phyloP scores from a whole-genome alignment of 192 early-diverging fungal species.

The Paraglomus brasilianum region DNA sequence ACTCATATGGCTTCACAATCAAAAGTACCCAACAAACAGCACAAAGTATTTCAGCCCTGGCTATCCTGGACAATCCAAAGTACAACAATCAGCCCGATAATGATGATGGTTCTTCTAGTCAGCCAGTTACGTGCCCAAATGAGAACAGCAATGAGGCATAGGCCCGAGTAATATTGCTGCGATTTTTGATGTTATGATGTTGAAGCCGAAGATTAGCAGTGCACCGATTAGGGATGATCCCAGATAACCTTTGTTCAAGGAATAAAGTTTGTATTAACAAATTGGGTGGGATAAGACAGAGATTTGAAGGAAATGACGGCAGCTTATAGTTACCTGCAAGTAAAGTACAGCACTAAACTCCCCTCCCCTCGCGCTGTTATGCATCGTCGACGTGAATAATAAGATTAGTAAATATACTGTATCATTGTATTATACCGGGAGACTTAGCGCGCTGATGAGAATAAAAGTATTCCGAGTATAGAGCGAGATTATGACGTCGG shows the following conservation, averaged over 20 bases:
- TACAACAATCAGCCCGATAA: slow-evolving; percentile 76
- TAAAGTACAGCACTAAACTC: slow-evolving; percentile 76
- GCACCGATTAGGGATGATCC: slow-evolving; percentile 87
- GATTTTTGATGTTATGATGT: slow-evolving; percentile 81
- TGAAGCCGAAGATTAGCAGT: slow-evolving; percentile 93
- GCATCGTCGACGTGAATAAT: neutral
- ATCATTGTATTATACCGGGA: too few relatives aligned
- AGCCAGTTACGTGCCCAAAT: slow-evolving; percentile 91
- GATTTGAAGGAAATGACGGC: too few relatives aligned
- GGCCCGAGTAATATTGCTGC: slow-evolving; percentile 80
- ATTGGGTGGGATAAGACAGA: neutral
- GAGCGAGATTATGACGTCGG: too few relatives aligned
- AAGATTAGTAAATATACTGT: neutral
- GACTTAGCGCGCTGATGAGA: too few relatives aligned
- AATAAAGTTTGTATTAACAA: slow-evolving; percentile 62
- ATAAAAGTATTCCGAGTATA: too few relatives aligned
- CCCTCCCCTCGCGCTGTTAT: slow-evolving; percentile 60
- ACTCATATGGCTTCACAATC: slow-evolving; percentile 48
- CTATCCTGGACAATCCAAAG: slow-evolving; percentile 83
- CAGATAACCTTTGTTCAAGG: slow-evolving; percentile 91
- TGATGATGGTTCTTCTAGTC: slow-evolving; percentile 75
- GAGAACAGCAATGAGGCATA: slow-evolving; percentile 77
- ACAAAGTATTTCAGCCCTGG: slow-evolving; percentile 85
- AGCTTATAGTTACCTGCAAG: slow-evolving; percentile 59
- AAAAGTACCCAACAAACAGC: slow-evolving; percentile 85